phyloP scores from a whole-genome alignment of 371 early-diverging fungal genomes.

The Basidiobolus heterosporus region DNA sequence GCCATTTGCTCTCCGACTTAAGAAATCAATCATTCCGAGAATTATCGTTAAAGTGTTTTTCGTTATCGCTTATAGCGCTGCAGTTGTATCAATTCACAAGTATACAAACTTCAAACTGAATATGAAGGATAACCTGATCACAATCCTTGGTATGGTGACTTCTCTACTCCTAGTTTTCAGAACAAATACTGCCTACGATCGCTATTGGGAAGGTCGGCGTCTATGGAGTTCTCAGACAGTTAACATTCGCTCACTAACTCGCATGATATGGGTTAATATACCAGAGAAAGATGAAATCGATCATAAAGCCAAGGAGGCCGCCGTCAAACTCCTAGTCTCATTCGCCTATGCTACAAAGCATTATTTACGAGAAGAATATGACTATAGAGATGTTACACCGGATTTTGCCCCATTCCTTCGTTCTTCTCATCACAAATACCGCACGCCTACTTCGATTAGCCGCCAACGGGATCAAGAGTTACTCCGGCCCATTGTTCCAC shows the following conservation, averaged over 20 bases:
- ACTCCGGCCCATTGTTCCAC: background rate
- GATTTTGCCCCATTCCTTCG: constrained; percentile 1
- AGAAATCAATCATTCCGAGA: too few species aligned
- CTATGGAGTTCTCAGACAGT: constrained; percentile 42
- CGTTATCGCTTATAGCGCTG: too few species aligned
- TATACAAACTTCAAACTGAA: constrained; percentile 5
- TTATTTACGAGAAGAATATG: constrained; percentile 42
- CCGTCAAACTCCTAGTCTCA: constrained; percentile 48
- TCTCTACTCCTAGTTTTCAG: constrained; percentile 53
- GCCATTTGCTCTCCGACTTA: background rate
- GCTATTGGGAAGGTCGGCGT: constrained; percentile 65
- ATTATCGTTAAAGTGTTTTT: too few species aligned
- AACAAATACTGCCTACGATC: constrained; percentile 40
- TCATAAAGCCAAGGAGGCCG: constrained; percentile 29
- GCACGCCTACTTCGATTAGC: constrained; percentile 3
- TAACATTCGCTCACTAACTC: constrained; percentile 23
- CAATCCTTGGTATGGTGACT: constrained; percentile 36
- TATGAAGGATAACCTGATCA: constrained; percentile 19
- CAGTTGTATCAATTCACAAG: too few species aligned
- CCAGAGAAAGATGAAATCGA: constrained; percentile 19
- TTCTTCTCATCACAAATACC: background rate
- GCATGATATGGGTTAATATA: constrained; percentile 25
- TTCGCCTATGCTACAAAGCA: constrained; percentile 52
- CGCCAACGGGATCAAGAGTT: background rate
- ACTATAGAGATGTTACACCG: constrained; percentile 17